Conservation (phyloP, 116 monocot species). For the Zostera marina region DNA sequence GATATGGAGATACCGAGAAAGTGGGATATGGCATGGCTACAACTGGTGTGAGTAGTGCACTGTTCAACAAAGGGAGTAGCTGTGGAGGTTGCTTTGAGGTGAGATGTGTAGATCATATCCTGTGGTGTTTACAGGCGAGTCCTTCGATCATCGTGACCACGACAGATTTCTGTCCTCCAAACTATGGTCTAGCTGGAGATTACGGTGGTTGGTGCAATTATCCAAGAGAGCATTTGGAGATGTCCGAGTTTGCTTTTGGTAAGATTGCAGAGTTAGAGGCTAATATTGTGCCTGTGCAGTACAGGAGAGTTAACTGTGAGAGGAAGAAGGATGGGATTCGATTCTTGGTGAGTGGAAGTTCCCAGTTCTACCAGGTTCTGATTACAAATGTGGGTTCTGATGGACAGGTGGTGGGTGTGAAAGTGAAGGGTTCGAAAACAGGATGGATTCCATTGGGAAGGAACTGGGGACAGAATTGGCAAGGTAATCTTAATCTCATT, state of each 20-base stretch:
- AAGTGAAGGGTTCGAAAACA: slow-evolving; percentile 59
- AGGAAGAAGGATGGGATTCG: slow-evolving; percentile 45
- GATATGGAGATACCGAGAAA: slow-evolving; percentile 36
- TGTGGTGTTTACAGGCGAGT: slow-evolving; percentile 63
- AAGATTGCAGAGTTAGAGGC: slow-evolving; percentile 38
- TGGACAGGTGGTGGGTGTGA: slow-evolving; percentile 53
- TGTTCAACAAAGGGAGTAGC: slow-evolving; percentile 43
- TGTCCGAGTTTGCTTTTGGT: slow-evolving; percentile 42
- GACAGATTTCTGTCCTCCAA: slow-evolving; percentile 87
- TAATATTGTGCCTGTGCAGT: slow-evolving; percentile 76
- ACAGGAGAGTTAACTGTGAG: slow-evolving; percentile 50
- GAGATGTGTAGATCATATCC: slow-evolving; percentile 81
- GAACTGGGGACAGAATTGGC: slow-evolving; percentile 99
- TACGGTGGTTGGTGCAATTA: slow-evolving; percentile 91
- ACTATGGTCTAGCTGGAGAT: slow-evolving; percentile 56
- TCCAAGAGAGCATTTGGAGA: slow-evolving; percentile 64
- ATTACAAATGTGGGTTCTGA: slow-evolving; percentile 58
- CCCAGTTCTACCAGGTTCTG: slow-evolving; percentile 58
- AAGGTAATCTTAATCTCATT: slow-evolving; percentile 42
- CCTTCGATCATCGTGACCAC: slow-evolving; percentile 58
- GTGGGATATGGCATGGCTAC: slow-evolving; percentile 17
- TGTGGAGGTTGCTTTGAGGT: slow-evolving; percentile 81
- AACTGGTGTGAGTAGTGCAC: slow-evolving; percentile 46
- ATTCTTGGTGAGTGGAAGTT: slow-evolving; percentile 52
- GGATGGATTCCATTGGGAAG: slow-evolving; percentile 84